These are phyloP conservation scores for Metschnikowia lochheadii DNA, from an alignment of 805 yeast species.

Conservation along the genomic window DNA sequence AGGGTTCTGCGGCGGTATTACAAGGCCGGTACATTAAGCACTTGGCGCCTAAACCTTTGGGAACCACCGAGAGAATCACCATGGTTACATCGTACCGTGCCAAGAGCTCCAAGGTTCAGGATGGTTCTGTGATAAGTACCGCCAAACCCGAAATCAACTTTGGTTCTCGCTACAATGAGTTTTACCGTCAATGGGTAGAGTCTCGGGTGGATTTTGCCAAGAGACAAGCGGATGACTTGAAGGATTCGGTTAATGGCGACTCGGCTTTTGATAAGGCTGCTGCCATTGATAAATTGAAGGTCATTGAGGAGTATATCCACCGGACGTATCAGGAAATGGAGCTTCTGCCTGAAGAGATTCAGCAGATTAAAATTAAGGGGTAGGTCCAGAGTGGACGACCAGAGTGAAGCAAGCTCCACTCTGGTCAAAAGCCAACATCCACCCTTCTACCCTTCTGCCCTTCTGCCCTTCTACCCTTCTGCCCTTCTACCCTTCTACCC, in stretches of 20 bases:
- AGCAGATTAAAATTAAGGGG: constrained; percentile 7
- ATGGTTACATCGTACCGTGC: constrained; percentile 41
- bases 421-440: too few species aligned
- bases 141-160: constrained; percentile 38
- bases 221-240: constrained; percentile 23
- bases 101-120: constrained; percentile 24
- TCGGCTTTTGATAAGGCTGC: constrained; percentile 26
- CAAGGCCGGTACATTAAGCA: constrained; percentile 20
- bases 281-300: constrained; percentile 15
- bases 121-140: constrained; percentile 31
- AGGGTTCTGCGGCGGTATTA: constrained; percentile 19
- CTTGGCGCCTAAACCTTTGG: constrained; percentile 27
- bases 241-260: constrained; percentile 9
- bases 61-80: constrained; percentile 36
- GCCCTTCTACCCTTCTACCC: too few species aligned
- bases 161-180: constrained; percentile 32
- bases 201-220: constrained; percentile 27
- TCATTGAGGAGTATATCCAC: constrained; percentile 13
- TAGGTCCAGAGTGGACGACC: background rate
- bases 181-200: constrained; percentile 37
- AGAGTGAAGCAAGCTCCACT: too few species aligned
- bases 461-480: too few species aligned
- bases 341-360: constrained; percentile 15
- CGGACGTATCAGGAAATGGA: constrained; percentile 18
- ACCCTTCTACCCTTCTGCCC: too few species aligned